These are phyloP conservation scores for Telopea speciosissima DNA, from an alignment of 177 flowering plant genomes.

Conservation along the genomic window DNA sequence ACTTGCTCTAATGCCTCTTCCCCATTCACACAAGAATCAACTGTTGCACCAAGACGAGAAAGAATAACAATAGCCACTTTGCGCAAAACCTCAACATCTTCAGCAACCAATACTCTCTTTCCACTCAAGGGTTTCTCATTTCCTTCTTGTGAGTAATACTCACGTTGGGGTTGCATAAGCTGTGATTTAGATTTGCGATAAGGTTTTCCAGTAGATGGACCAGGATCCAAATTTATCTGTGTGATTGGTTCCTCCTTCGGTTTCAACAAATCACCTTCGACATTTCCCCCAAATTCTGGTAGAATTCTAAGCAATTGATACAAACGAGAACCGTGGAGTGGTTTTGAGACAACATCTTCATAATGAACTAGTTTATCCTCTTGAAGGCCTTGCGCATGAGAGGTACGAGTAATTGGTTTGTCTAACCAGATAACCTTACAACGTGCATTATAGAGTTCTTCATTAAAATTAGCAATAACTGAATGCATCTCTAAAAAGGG, in stretches of 20 bases:
- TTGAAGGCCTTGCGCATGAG: not conserved
- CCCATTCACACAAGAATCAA: slow-evolving; percentile 33
- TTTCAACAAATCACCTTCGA: slow-evolving; percentile 7
- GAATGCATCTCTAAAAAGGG: slow-evolving; percentile 17
- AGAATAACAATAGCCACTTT: slow-evolving; percentile 10
- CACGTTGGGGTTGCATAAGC: not conserved
- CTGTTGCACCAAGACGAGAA: slow-evolving; percentile 27
- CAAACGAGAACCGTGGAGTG: slow-evolving; percentile 39
- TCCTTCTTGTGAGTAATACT: not conserved
- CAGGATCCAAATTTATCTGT: not conserved
- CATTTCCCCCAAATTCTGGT: slow-evolving; percentile 22
- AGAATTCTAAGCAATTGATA: slow-evolving; percentile 19
- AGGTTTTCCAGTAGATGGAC: not conserved
- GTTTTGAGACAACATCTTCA: slow-evolving; percentile 28
- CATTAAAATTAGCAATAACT: slow-evolving; percentile 21
- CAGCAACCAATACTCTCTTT: slow-evolving; percentile 35
- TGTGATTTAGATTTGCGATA: not conserved
- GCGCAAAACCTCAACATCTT: slow-evolving; percentile 20
- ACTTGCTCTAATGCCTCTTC: slow-evolving; percentile 30
- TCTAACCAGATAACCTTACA: slow-evolving; percentile 35
- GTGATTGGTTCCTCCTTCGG: not conserved
- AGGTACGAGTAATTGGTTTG: not conserved
- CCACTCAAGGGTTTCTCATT: slow-evolving; percentile 25
- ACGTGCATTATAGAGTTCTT: slow-evolving; percentile 4
- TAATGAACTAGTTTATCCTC: slow-evolving; percentile 6